These are phyloP conservation scores for Aspergillus sp. DNA, from an alignment of 2,329 filamentous ascomycete species.

Conservation along the genomic window DNA sequence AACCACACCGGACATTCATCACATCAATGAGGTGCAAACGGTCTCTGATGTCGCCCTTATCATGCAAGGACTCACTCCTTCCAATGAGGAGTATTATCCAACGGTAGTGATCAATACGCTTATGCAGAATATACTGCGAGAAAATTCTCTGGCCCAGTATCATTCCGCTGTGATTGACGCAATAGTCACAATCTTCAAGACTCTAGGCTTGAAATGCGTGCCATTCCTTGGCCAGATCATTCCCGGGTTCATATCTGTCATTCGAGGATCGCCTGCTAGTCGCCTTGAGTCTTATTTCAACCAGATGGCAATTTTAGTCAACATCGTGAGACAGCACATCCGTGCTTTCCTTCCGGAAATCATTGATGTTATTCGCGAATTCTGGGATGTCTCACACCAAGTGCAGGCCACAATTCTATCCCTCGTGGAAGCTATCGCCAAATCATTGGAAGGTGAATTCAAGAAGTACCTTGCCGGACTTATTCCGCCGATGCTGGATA, in stretches of 20 bases:
- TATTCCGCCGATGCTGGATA: slow-evolving; percentile 87
- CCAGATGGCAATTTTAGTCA: slow-evolving; percentile 86
- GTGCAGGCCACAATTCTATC: slow-evolving; percentile 88
- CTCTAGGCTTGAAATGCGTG: slow-evolving; percentile 90
- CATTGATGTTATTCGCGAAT: slow-evolving; percentile 79
- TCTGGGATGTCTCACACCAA: slow-evolving; percentile 76
- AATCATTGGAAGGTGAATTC: slow-evolving; percentile 94
- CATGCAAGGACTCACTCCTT: slow-evolving; percentile 95
- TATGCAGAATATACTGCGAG: slow-evolving; percentile 78
- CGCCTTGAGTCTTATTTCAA: slow-evolving; percentile 96
- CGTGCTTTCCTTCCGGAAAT: slow-evolving; percentile 84
- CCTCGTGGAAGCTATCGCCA: slow-evolving; percentile 87
- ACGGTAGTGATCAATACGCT: slow-evolving; percentile 97
- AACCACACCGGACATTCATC: slow-evolving; percentile 75
- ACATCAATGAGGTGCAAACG: slow-evolving; percentile 59
- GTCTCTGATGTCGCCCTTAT: slow-evolving; percentile 94
- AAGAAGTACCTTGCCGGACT: slow-evolving; percentile 89
- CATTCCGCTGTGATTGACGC: slow-evolving; percentile 94
- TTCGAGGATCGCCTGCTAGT: slow-evolving; percentile 70
- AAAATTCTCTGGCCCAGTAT: slow-evolving; percentile 82
- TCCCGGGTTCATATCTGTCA: slow-evolving; percentile 86
- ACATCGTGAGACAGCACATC: slow-evolving; percentile 94
- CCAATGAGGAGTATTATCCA: slow-evolving; percentile 96
- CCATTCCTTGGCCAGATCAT: slow-evolving; percentile 92
- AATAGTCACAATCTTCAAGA: slow-evolving; percentile 98